Percentiles rank a stretch among this genome's conserved stretches.
phyloP scores from a whole-genome alignment of 2,329 filamentous ascomycete species.

The Sordariomycetes sp. region DNA sequence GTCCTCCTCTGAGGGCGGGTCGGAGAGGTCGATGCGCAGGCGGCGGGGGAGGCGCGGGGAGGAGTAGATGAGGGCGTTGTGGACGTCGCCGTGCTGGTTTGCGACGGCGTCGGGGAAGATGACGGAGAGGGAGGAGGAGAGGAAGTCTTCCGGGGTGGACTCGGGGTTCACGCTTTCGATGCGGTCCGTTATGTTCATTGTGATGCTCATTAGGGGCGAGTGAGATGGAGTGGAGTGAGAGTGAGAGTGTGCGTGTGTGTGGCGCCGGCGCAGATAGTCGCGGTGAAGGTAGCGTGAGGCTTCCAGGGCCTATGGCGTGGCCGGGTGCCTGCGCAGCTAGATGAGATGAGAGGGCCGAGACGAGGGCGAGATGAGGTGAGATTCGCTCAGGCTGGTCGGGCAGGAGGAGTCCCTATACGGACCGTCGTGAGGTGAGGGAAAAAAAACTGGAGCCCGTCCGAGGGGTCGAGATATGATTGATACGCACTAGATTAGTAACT shows the following conservation, averaged over 20 bases:
- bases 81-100: slow-evolving; percentile 51
- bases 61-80: slow-evolving; percentile 44
- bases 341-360: neutral
- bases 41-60: slow-evolving; percentile 34
- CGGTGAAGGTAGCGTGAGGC: no score
- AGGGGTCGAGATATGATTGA: no score
- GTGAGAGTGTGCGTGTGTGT: neutral
- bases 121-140: slow-evolving; percentile 29
- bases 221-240: neutral
- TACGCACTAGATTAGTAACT: no score
- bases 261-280: no score
- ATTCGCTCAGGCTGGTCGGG: no score
- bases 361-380: neutral
- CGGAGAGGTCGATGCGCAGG: slow-evolving; percentile 28
- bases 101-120: slow-evolving; percentile 57
- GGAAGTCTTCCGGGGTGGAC: neutral
- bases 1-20: slow-evolving; percentile 37
- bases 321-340: neutral
- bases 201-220: neutral
- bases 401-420: neutral
- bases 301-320: no score
- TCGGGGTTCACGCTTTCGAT: neutral
- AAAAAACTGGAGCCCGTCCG: no score
- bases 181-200: neutral
- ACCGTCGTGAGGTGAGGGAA: neutral